Evolutionary conservation across 257 asterid species (phyloP).

Genomic region (Avicennia marina): DNA sequence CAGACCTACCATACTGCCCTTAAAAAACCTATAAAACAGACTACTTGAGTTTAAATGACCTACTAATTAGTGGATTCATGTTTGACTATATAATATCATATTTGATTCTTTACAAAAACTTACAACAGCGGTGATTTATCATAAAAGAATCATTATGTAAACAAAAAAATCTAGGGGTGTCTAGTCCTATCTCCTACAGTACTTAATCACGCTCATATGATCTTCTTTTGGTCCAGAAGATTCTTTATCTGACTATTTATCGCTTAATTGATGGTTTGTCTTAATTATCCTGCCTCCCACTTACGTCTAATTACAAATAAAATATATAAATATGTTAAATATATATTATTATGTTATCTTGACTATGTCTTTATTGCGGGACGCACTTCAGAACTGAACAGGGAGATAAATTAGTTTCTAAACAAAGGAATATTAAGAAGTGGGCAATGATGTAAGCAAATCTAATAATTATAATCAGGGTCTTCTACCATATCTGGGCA

Average conservation of each 20-base stretch:
- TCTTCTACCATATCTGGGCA: slow-evolving; percentile 50
- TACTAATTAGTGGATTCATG: slow-evolving; percentile 42
- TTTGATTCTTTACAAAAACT: slow-evolving; percentile 2
- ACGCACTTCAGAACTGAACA: slow-evolving; percentile 8
- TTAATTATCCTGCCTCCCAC: slow-evolving; percentile 29
- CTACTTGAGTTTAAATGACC: slow-evolving; percentile 41
- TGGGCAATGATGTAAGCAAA: slow-evolving; percentile 47
- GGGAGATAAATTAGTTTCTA: slow-evolving; percentile 42
- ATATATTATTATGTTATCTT: background rate
- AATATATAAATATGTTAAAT: background rate
- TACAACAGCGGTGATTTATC: no score
- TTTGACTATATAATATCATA: slow-evolving; percentile 4
- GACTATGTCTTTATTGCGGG: slow-evolving; percentile 27
- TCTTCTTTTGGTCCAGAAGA: slow-evolving; percentile 19
- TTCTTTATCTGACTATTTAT: slow-evolving; percentile 27
- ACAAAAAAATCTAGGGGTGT: slow-evolving; percentile 24
- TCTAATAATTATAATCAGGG: slow-evolving; percentile 22
- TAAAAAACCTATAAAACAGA: slow-evolving; percentile 2
- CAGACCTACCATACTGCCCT: slow-evolving; percentile 42
- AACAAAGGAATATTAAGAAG: slow-evolving; percentile 51
- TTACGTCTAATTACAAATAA: background rate
- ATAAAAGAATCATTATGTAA: background rate
- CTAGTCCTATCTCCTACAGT: slow-evolving; percentile 43
- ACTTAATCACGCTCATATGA: slow-evolving; percentile 17
- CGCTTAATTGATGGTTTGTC: slow-evolving; percentile 41